Percentiles rank a stretch among this genome's conserved stretches.
Conservation (phyloP, 345 rosid genomes). For the Raphanus raphanistrum region DNA sequence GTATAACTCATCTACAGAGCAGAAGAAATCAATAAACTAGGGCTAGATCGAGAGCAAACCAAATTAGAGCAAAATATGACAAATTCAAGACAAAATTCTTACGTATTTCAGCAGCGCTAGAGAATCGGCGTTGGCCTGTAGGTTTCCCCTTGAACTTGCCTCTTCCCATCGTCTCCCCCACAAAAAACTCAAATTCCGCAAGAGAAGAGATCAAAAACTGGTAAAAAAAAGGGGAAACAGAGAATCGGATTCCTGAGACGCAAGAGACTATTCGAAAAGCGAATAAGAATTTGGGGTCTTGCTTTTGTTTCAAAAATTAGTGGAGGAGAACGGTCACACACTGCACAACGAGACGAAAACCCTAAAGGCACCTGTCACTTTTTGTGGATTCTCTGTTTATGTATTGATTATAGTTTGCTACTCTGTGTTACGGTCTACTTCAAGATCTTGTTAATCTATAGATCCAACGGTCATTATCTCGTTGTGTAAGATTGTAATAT, state of each 20-base stretch:
- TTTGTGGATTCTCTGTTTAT: slow-evolving; percentile 28
- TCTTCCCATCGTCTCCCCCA: slow-evolving; percentile 51
- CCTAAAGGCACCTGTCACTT: slow-evolving; percentile 31
- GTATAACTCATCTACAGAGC: neutral
- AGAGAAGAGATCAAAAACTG: neutral
- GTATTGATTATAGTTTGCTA: neutral
- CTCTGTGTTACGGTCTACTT: slow-evolving; percentile 2
- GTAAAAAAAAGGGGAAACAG: neutral
- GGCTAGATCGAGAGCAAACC: neutral
- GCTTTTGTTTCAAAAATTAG: neutral
- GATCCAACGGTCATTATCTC: slow-evolving; percentile 15
- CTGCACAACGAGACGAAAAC: slow-evolving; percentile 29
- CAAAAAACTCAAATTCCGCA: neutral
- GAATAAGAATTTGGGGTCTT: neutral
- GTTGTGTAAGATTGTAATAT: neutral
- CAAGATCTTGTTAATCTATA: neutral
- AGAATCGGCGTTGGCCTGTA: slow-evolving; percentile 73
- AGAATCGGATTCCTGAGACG: neutral
- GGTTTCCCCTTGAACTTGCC: slow-evolving; percentile 82
- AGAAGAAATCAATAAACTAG: neutral
- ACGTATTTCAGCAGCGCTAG: slow-evolving; percentile 69
- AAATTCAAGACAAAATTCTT: neutral
- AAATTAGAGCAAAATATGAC: too few species aligned
- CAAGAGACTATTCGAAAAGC: slow-evolving; percentile 9
- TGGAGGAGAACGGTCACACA: slow-evolving; percentile 28